These are phyloP conservation scores for Hygrocybe coccinea DNA, from an alignment of 768 basidiomycete genomes.

Conservation along the genomic window DNA sequence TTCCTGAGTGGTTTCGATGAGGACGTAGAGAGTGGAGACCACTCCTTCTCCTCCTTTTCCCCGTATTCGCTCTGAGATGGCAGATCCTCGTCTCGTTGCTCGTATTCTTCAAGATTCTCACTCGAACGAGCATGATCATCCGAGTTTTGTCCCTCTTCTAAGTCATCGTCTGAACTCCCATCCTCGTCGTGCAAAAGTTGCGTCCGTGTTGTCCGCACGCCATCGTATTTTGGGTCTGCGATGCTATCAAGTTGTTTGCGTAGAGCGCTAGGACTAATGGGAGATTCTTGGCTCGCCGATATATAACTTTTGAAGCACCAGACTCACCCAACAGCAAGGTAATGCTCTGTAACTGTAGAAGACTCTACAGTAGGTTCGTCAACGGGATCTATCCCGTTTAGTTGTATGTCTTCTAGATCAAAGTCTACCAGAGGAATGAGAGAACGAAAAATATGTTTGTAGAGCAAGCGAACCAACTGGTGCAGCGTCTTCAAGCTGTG, in stretches of 20 bases:
- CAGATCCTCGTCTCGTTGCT: too few relatives aligned
- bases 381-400: conserved; percentile 42
- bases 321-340: conserved; percentile 77
- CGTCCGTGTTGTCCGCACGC: conserved; percentile 57
- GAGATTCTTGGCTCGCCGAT: not conserved
- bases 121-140: not conserved
- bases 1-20: conserved; percentile 10
- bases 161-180: conserved; percentile 21
- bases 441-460: not conserved
- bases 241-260: conserved; percentile 61
- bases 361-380: conserved; percentile 35
- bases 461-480: conserved; percentile 52
- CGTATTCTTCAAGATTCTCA: not conserved
- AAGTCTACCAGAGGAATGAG: conserved; percentile 45
- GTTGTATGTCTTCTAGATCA: conserved; percentile 70
- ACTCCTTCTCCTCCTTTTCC: not conserved
- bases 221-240: conserved; percentile 76
- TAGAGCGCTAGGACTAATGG: conserved; percentile 59
- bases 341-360: conserved; percentile 60
- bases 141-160: not conserved
- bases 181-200: conserved; percentile 44
- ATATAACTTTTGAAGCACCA: not conserved
- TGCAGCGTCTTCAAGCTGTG: conserved; percentile 66
- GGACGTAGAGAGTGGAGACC: not conserved
- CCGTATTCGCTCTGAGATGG: conserved; percentile 2